Evolutionary conservation across 202 grass and related monocot species (phyloP).

Genomic region (Zizania palustris): DNA sequence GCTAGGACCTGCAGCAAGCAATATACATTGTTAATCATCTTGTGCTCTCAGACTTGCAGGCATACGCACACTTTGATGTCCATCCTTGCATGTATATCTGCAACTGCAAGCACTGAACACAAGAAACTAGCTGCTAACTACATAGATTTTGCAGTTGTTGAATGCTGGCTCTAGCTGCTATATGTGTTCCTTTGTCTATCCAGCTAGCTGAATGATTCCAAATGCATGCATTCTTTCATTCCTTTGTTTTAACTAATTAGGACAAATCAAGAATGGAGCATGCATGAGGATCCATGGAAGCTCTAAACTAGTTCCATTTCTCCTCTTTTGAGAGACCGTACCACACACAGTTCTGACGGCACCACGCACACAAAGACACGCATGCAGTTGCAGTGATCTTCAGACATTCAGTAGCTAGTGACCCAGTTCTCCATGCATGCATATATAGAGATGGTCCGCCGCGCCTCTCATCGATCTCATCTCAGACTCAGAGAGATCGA

Average conservation of each 20-base stretch:
- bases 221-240: too few species aligned
- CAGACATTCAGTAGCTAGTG: constrained; percentile 16
- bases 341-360: constrained; percentile 27
- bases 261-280: constrained; percentile 17
- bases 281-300: constrained; percentile 35
- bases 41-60: neutral
- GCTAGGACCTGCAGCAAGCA: neutral
- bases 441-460: constrained; percentile 19
- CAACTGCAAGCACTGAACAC: constrained; percentile 26
- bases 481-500: too few species aligned
- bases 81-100: neutral
- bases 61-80: neutral
- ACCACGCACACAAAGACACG: neutral
- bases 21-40: neutral
- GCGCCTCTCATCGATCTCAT: neutral
- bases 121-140: neutral
- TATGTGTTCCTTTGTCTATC: neutral
- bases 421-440: constrained; percentile 54
- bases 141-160: constrained; percentile 2
- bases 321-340: constrained; percentile 61
- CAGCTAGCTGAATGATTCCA: constrained; percentile 29
- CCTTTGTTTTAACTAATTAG: constrained; percentile 21
- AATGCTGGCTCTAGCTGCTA: neutral
- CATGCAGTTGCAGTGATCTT: neutral
- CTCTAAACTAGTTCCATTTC: constrained; percentile 41